phyloP scores from a whole-genome alignment of 1,139 yeast species.

The Scheffersomyces parashehatae region DNA sequence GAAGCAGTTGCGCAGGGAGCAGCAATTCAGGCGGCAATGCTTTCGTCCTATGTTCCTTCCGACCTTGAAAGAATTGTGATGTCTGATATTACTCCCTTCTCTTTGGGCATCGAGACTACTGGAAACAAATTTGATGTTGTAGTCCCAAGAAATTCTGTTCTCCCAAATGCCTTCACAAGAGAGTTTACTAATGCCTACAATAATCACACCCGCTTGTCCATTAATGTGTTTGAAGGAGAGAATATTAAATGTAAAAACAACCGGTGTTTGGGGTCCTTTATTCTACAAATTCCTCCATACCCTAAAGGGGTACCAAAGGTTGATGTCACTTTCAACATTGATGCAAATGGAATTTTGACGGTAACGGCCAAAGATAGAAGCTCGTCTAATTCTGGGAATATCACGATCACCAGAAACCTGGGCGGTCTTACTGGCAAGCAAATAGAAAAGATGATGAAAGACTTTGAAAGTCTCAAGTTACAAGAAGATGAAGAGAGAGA shows the following conservation, averaged over 20 bases:
- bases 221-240: not conserved
- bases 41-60: conserved; percentile 61
- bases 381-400: not conserved
- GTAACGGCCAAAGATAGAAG: not conserved
- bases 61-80: conserved; percentile 50
- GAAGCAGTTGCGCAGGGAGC: conserved; percentile 60
- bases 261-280: not conserved
- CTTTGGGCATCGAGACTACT: conserved; percentile 51
- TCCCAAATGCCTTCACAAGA: not conserved
- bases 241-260: not conserved
- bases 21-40: conserved; percentile 86
- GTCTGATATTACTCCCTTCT: conserved; percentile 50
- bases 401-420: not conserved
- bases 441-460: not conserved
- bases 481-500: too few species aligned
- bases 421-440: not conserved
- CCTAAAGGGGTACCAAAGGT: not conserved
- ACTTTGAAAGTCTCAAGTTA: not conserved
- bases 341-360: not conserved
- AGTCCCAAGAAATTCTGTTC: not conserved
- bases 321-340: not conserved
- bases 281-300: not conserved
- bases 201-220: not conserved
- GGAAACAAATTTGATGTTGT: conserved; percentile 17
- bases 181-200: not conserved